Base-by-base conservation (phyloP, 2,329 filamentous ascomycete genomes). In the Phialophora tarda region DNA sequence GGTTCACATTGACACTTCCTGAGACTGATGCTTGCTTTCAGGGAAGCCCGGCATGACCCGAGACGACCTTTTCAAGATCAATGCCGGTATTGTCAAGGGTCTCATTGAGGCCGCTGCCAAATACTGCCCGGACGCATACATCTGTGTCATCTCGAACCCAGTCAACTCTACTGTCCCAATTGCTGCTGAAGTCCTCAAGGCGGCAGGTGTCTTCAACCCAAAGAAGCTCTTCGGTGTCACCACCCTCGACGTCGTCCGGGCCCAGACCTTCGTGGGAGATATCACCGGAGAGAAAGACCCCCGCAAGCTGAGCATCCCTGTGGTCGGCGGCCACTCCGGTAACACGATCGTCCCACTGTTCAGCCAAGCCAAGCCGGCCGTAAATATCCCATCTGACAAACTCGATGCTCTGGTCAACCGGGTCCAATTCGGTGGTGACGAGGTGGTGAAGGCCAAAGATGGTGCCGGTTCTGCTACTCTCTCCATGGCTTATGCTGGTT, bases 51-150 rank as follows among this genome's bases (percentile, higher is more conserved):
- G 95, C 77, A 99, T 99, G 95, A 97, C 91, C 81, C 93, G 95
- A 84, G 95, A 99, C 77, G 95, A 98, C 79, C 91, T 99, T 67
- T 99, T 99, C 91, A 97, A 97, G 84, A 97, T 97, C 86, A 99
- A 99, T 81, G 95, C 95, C 68, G 92, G 93, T 75, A 99, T 99
- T 77, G 95, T 99, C 78, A 92, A 95, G 83, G 93, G 92, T 74
- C 86, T 99, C 73, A 90, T 96, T 75, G 91, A 96, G 85, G 89
- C 91, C 61, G 88, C 92, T 75, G 93, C 94, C 74, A 89, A 97
- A 78, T 88, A 90, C 77, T 89, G 89, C 78, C 95, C 95, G 78
- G 96, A 97, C 80, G 95, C 95, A 63, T 97, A 90, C 83, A 88
- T 97, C 79, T 89, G 98, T 72, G 89, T 99, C 84, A 99, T 99